Base-by-base conservation (phyloP, 108 stramenopile species). In the Skeletonema costatum region DNA sequence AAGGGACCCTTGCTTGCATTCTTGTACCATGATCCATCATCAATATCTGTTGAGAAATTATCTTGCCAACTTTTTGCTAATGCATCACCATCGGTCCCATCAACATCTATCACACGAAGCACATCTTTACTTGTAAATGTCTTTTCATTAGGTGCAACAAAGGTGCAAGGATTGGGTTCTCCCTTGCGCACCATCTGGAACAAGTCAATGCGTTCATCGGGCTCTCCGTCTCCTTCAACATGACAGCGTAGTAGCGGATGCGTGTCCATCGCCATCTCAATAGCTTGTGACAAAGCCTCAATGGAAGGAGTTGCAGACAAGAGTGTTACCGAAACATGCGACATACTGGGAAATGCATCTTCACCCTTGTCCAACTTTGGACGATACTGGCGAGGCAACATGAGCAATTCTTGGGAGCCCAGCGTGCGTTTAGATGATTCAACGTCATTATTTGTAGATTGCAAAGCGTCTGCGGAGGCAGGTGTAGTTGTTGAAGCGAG, bases 381-480 rank as follows among this genome's bases (percentile, higher is more conserved):
- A 13, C 70, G 73, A 77, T 96, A 96, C 71, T 93, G 92, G 11
- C 95, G 87, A 8, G 95, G 95, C 5, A 92, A 81, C 92, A 96
- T 93, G 69, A 96, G 88, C 32, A 89, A 76, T 81, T 96, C 95
- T 77, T 96, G 95, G n/a, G 92, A 93, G 6, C 95, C 95, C 32
- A 96, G 86, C 14, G 81, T 70, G 10, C 94, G 88, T 48, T 42
- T 35, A 11, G 36, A 21, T 5, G 63, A 64, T 64, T 7, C 53
- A 56, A 10, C 25, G 25, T 21, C 25, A 56, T 21, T 56, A 56
- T 25, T 56, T 56, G 53, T 25, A 56, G 63, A 38, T 64, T 36
- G 63, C 63, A 38, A 39, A 35, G 21, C 36, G 38, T 13, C 63
- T 8, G 38, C 38, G 2, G 63, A 29, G 16, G 53, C 53, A 25